Evolutionary conservation across 305 asterid species (phyloP).

Genomic region (Rubia peregrina): DNA sequence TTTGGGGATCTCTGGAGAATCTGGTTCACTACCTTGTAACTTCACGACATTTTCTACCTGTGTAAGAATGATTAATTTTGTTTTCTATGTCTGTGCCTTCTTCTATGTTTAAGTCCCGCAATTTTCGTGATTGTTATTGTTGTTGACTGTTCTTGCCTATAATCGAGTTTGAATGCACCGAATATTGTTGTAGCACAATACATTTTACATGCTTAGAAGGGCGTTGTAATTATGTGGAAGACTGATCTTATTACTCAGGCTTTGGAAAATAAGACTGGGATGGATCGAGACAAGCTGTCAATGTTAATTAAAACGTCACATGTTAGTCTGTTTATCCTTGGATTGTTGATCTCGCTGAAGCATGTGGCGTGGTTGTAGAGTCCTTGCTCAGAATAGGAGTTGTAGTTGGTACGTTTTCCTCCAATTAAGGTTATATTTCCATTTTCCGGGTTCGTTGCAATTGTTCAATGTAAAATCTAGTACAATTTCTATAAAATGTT

Average conservation of each 20-base stretch:
- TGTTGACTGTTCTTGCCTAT: slow-evolving; percentile 19
- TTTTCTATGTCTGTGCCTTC: not conserved
- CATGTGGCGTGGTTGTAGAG: slow-evolving; percentile 83
- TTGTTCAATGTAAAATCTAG: not conserved
- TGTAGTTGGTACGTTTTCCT: slow-evolving; percentile 60
- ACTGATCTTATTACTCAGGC: slow-evolving; percentile 56
- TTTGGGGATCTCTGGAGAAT: slow-evolving; percentile 85
- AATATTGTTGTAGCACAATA: slow-evolving; percentile 47
- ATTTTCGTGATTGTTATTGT: not conserved
- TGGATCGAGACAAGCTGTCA: slow-evolving; percentile 49
- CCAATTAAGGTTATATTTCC: not conserved
- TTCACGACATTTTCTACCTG: slow-evolving; percentile 60
- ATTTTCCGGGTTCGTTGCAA: not conserved
- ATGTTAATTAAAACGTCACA: slow-evolving; percentile 56
- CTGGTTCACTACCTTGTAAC: slow-evolving; percentile 58
- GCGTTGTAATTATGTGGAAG: slow-evolving; percentile 69
- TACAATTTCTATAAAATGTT: too few species aligned
- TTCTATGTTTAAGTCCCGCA: not conserved
- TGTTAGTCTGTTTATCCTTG: slow-evolving; percentile 64
- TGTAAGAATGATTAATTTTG: slow-evolving; percentile 37
- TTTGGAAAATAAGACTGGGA: slow-evolving; percentile 39
- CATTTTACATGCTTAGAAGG: slow-evolving; percentile 62
- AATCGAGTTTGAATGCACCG: slow-evolving; percentile 80
- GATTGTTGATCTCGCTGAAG: slow-evolving; percentile 80
- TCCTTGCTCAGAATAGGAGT: slow-evolving; percentile 90